Evolutionary conservation across 2,329 filamentous ascomycete genomes (phyloP).

Genomic region (Bisporella sp.): DNA sequence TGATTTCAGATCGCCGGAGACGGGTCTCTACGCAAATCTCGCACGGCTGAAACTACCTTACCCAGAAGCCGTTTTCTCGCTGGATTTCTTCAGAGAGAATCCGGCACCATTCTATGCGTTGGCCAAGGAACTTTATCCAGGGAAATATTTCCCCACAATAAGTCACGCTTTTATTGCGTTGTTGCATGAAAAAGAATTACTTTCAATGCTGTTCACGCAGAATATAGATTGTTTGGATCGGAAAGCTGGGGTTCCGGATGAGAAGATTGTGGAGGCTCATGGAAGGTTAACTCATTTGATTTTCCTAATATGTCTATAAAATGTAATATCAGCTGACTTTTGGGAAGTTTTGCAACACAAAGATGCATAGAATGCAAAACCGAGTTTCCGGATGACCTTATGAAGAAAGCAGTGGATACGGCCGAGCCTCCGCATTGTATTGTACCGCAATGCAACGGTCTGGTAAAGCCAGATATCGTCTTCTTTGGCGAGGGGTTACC

Average conservation of each 20-base stretch:
- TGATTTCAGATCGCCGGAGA: constrained; percentile 90
- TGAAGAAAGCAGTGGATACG: constrained; percentile 60
- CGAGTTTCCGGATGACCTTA: constrained; percentile 64
- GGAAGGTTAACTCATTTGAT: constrained; percentile 35
- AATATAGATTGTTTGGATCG: constrained; percentile 97
- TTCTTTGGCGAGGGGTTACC: constrained; percentile 77
- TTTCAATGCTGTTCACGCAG: constrained; percentile 88
- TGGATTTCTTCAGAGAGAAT: constrained; percentile 77
- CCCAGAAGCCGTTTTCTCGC: constrained; percentile 91
- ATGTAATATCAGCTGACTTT: too few relatives aligned
- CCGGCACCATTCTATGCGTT: constrained; percentile 89
- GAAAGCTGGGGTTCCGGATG: constrained; percentile 71
- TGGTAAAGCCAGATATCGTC: constrained; percentile 75
- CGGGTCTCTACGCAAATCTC: constrained; percentile 89
- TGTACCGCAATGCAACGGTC: constrained; percentile 56
- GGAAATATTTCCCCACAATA: constrained; percentile 80
- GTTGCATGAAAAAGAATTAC: constrained; percentile 68
- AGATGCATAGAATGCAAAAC: constrained; percentile 82
- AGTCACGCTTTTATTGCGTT: constrained; percentile 85
- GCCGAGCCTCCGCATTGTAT: constrained; percentile 65
- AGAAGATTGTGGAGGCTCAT: constrained; percentile 87
- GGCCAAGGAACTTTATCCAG: constrained; percentile 87
- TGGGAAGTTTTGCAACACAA: constrained; percentile 74
- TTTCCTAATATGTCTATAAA: too few relatives aligned
- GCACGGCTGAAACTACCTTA: constrained; percentile 78